Base-by-base conservation (phyloP, 306 rosid genomes). In the Crataegus laevigata region DNA sequence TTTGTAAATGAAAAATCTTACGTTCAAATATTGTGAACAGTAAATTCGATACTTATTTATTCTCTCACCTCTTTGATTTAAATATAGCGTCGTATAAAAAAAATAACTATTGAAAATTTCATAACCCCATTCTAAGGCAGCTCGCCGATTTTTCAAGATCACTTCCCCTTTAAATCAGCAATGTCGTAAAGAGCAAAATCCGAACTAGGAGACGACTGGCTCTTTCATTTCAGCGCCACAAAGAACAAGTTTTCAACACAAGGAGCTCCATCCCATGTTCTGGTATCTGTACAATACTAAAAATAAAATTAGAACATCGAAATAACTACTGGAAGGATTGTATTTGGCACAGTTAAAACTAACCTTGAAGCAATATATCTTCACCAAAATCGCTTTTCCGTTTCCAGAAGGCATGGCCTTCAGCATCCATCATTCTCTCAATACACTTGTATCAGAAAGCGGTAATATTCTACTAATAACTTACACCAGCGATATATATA, bases 281-380 rank as follows among this genome's bases (percentile, higher is more conserved):
- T 85, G 22, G 52, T 68, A 74, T 82, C 88, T 87, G 79, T 24
- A 64, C 32, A 26, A 70, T 32, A 68, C 51, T 62, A 2, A 38
- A 72, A 19, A 21, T n/a, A 47, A 59, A 64, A 64, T 18, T 34
- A 29, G 9, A 47, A 4, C 51, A 18, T 52, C 36, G 25, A 68
- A 42, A 42, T 29, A 15, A 17, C n/a, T 67, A 17, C 11, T 15
- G 30, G 52, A 69, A 38, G 22, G 21, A 47, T 25, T 24, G 11
- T 4, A 28, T 24, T 76, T 25, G 52, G 47, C 36, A 34, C 17
- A 13, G 15, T 30, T 43, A 4, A 45, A 32, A 68, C 81, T 73
- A 26, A 81, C 91, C 91, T 85, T 85, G 87, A 65, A 83, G 84
- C 79, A 85, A 61, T 43, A 82, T 62, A 66, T 65, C 47, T 71